A percentile compares a stretch with the other conserved stretches of the same genome.
These are phyloP conservation scores for Excoecaria agallocha DNA, from an alignment of 345 rosid species.

Conservation along the genomic window DNA sequence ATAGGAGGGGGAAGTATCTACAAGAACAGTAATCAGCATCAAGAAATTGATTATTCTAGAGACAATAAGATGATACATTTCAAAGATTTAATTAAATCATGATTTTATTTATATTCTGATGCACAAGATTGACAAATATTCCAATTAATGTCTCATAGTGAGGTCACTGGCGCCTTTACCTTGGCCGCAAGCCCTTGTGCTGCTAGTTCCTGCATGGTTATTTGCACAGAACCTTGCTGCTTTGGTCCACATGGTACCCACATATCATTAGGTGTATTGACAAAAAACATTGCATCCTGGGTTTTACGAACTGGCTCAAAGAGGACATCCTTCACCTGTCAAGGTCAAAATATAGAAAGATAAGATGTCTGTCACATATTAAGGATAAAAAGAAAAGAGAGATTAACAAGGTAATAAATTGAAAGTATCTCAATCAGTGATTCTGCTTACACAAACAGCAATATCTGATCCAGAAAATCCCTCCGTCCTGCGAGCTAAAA, in stretches of 20 bases:
- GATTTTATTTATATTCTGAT: not conserved
- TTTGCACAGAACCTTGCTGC: slow-evolving; percentile 71
- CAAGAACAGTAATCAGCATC: slow-evolving; percentile 9
- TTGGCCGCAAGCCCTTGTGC: slow-evolving; percentile 61
- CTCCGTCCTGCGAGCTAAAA: slow-evolving; percentile 69
- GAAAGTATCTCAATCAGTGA: not conserved
- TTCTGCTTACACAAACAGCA: slow-evolving; percentile 76
- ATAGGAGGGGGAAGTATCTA: slow-evolving; percentile 96
- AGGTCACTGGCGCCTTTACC: slow-evolving; percentile 37
- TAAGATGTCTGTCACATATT: not conserved
- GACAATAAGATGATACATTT: not conserved
- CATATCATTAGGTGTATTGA: slow-evolving; percentile 53
- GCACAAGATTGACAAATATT: too few species aligned
- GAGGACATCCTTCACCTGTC: slow-evolving; percentile 86
- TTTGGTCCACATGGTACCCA: slow-evolving; percentile 92
- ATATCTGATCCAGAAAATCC: slow-evolving; percentile 97
- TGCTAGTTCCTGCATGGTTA: slow-evolving; percentile 82
- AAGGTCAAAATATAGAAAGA: not conserved
- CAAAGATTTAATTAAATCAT: not conserved
- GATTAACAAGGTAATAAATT: not conserved
- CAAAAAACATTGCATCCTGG: slow-evolving; percentile 82
- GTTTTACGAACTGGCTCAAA: slow-evolving; percentile 96
- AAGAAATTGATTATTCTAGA: not conserved
- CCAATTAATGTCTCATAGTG: not conserved
- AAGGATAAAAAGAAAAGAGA: not conserved